Conservation (phyloP, 495 filamentous ascomycete genomes). For the Penicillium ochrochloron region DNA sequence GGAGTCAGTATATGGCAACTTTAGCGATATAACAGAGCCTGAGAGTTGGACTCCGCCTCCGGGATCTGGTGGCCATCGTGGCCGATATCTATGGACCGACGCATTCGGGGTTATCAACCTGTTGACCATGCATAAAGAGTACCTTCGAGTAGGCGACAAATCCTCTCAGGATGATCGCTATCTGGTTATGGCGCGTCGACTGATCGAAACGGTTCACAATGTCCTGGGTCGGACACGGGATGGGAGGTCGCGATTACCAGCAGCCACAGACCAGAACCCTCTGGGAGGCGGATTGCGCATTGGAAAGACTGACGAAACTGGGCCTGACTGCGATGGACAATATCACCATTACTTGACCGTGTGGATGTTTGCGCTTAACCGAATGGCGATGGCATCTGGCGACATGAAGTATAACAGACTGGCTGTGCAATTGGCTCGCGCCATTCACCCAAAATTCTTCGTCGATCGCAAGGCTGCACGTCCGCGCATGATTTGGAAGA, state of each 20-base stretch:
- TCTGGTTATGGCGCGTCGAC: slow-evolving; percentile 55
- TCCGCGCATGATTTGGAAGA: slow-evolving; percentile 67
- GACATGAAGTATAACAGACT: slow-evolving; percentile 57
- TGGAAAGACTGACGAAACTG: slow-evolving; percentile 58
- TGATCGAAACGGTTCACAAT: slow-evolving; percentile 60
- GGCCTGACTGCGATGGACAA: slow-evolving; percentile 65
- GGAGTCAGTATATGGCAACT: slow-evolving; percentile 46
- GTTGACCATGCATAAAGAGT: slow-evolving; percentile 59
- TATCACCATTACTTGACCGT: slow-evolving; percentile 72
- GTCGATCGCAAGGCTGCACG: slow-evolving; percentile 34
- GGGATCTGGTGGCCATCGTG: slow-evolving; percentile 63
- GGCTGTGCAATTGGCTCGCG: slow-evolving; percentile 61
- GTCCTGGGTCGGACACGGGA: slow-evolving; percentile 61
- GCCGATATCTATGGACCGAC: slow-evolving; percentile 72
- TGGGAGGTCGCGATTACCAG: slow-evolving; percentile 50
- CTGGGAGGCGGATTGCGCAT: slow-evolving; percentile 66
- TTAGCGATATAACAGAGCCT: slow-evolving; percentile 37
- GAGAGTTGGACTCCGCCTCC: slow-evolving; percentile 49
- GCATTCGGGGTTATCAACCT: slow-evolving; percentile 73
- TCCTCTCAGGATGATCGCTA: slow-evolving; percentile 39
- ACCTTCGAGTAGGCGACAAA: slow-evolving; percentile 16
- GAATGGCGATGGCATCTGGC: slow-evolving; percentile 56
- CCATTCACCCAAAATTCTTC: slow-evolving; percentile 64
- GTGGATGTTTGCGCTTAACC: slow-evolving; percentile 74
- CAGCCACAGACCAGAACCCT: slow-evolving; percentile 59